Percentiles rank a stretch among this genome's conserved stretches.
These are phyloP conservation scores for Leptodontidium sp. DNA, from an alignment of 2,329 filamentous ascomycete species.

Conservation along the genomic window DNA sequence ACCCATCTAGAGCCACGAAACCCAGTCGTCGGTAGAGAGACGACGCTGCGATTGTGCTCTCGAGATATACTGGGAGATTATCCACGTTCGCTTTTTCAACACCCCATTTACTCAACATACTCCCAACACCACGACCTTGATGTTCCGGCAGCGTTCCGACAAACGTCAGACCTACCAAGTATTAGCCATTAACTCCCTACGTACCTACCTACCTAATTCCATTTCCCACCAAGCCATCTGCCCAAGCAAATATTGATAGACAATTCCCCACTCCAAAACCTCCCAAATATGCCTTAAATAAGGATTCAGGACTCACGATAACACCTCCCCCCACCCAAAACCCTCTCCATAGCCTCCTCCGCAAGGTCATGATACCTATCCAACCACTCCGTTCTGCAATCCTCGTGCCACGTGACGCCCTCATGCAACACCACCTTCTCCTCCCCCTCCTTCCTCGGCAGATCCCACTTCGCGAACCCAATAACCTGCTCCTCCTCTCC, in stretches of 20 bases:
- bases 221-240: no score
- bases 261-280: no score
- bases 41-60: constrained; percentile 39
- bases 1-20: constrained; percentile 37
- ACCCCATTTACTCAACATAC: constrained; percentile 41
- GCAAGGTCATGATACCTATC: constrained; percentile 36
- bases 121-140: constrained; percentile 40
- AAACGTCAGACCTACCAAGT: constrained; percentile 40
- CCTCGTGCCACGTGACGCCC: constrained; percentile 35
- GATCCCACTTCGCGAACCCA: constrained; percentile 44
- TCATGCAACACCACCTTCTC: background rate
- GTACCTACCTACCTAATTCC: no score
- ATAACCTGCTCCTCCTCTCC: constrained; percentile 33
- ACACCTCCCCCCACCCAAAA: constrained; percentile 36
- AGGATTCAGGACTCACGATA: constrained; percentile 39
- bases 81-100: constrained; percentile 35
- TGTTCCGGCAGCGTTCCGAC: constrained; percentile 39
- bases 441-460: constrained; percentile 27
- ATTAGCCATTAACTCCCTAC: background rate
- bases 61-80: constrained; percentile 39
- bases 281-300: no score
- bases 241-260: no score
- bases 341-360: constrained; percentile 34
- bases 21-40: constrained; percentile 39
- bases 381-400: constrained; percentile 33